These are phyloP conservation scores for Fusarium verrucosum DNA, from an alignment of 2,329 filamentous ascomycete genomes.

Conservation along the genomic window DNA sequence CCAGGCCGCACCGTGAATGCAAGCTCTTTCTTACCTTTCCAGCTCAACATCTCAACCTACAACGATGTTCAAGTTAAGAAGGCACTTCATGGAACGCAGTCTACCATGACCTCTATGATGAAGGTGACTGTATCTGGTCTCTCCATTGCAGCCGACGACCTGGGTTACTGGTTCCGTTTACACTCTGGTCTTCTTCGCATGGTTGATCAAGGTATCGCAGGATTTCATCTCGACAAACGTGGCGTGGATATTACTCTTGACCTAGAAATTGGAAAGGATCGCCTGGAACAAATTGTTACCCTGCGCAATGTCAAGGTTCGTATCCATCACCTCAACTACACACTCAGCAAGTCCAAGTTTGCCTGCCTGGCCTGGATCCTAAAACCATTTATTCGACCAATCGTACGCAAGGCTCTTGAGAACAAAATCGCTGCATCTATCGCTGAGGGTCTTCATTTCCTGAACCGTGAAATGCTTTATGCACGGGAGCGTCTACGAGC, in stretches of 20 bases:
- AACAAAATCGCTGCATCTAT: constrained; percentile 78
- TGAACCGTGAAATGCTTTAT: constrained; percentile 87
- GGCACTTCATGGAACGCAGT: constrained; percentile 69
- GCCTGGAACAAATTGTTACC: constrained; percentile 81
- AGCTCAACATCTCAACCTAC: constrained; percentile 80
- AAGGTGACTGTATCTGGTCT: constrained; percentile 84
- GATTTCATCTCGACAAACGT: constrained; percentile 84
- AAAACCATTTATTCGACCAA: constrained; percentile 82
- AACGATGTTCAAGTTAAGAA: constrained; percentile 90
- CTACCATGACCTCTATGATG: constrained; percentile 73
- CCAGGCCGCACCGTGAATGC: constrained; percentile 85
- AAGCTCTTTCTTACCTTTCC: constrained; percentile 89
- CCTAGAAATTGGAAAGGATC: constrained; percentile 81
- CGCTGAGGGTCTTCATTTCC: constrained; percentile 71
- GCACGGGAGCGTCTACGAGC: constrained; percentile 87
- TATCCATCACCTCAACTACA: constrained; percentile 88
- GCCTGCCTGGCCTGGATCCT: constrained; percentile 82
- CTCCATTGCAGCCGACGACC: constrained; percentile 83
- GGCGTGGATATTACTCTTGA: constrained; percentile 89
- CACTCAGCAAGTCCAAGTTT: constrained; percentile 77
- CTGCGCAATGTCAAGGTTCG: constrained; percentile 79
- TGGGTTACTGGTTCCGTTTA: constrained; percentile 88
- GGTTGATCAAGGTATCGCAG: constrained; percentile 84
- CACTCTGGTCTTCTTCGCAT: constrained; percentile 80
- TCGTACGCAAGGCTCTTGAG: constrained; percentile 83